Conservation (phyloP, 192 early-diverging fungal species). For the Dispira simplex region DNA sequence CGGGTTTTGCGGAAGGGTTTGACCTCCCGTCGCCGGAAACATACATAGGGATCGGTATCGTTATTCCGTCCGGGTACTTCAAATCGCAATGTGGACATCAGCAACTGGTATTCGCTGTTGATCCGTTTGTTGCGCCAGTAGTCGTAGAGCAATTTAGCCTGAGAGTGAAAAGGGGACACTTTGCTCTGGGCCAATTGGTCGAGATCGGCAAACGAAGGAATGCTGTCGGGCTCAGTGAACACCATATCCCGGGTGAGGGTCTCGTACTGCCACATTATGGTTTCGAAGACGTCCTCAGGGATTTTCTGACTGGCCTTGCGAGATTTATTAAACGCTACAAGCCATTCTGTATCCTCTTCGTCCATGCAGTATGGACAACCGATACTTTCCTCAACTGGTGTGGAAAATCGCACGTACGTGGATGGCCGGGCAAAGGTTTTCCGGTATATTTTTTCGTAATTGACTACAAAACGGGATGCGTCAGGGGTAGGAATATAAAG, state of each 20-base stretch:
- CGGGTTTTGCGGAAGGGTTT: slow-evolving; percentile 75
- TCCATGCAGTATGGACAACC: slow-evolving; percentile 83
- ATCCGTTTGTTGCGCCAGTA: slow-evolving; percentile 23
- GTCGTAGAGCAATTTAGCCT: slow-evolving; percentile 15
- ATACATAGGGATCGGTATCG: slow-evolving; percentile 87
- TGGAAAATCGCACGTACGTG: slow-evolving; percentile 71
- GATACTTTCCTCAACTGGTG: slow-evolving; percentile 73
- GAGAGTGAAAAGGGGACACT: slow-evolving; percentile 12
- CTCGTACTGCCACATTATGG: slow-evolving; percentile 64
- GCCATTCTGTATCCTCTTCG: slow-evolving; percentile 67
- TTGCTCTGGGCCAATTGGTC: slow-evolving; percentile 22
- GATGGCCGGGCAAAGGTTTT: slow-evolving; percentile 53
- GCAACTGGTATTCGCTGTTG: slow-evolving; percentile 14
- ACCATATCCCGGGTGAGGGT: slow-evolving; percentile 47
- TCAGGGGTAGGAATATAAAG: slow-evolving; percentile 87
- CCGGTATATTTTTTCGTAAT: slow-evolving; percentile 56
- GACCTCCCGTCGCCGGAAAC: slow-evolving; percentile 91
- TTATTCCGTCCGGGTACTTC: slow-evolving; percentile 42
- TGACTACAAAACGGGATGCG: slow-evolving; percentile 50
- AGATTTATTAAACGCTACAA: slow-evolving; percentile 25
- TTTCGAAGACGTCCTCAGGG: slow-evolving; percentile 63
- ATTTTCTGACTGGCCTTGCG: slow-evolving; percentile 23
- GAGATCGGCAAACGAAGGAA: slow-evolving; percentile 22
- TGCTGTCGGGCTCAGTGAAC: slow-evolving; percentile 19
- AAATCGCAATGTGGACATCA: slow-evolving; percentile 25